These are phyloP conservation scores for Sicyos edulis DNA, from an alignment of 306 rosid species.

Conservation along the genomic window DNA sequence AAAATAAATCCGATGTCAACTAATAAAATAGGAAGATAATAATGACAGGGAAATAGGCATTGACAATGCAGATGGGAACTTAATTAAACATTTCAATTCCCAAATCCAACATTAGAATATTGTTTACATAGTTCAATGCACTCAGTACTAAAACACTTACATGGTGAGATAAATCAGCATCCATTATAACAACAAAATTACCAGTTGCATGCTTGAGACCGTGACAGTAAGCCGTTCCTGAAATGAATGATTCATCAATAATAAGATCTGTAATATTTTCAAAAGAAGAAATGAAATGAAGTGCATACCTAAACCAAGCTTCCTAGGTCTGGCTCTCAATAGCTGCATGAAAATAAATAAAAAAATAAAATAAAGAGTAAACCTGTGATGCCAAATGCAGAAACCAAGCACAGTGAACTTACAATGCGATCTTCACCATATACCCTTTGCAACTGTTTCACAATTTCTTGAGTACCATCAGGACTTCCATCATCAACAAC, in stretches of 20 bases:
- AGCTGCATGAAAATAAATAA: conserved; percentile 37
- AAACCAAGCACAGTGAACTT: conserved; percentile 27
- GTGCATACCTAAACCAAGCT: conserved; percentile 78
- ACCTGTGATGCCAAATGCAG: neutral
- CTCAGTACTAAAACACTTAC: conserved; percentile 38
- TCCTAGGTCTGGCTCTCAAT: conserved; percentile 78
- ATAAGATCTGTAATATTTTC: conserved; percentile 16
- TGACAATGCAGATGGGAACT: neutral
- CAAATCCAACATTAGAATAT: neutral
- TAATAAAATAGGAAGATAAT: conserved; percentile 4
- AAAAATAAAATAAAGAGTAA: neutral
- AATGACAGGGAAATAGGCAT: neutral
- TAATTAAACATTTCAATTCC: neutral
- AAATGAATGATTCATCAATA: conserved; percentile 30
- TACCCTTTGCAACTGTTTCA: conserved; percentile 71
- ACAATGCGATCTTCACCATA: conserved; percentile 89
- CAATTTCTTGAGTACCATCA: conserved; percentile 86
- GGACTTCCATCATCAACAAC: conserved; percentile 97
- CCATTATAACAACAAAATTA: conserved; percentile 89
- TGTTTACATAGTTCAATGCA: neutral
- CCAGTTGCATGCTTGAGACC: conserved; percentile 95
- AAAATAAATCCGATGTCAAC: neutral
- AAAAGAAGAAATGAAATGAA: neutral
- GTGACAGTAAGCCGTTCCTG: conserved; percentile 94
- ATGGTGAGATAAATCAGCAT: conserved; percentile 92